Percentiles rank a stretch among this genome's conserved stretches.
These are phyloP conservation scores for Colletotrichum agaves DNA, from an alignment of 2,329 filamentous ascomycete species.

Conservation along the genomic window DNA sequence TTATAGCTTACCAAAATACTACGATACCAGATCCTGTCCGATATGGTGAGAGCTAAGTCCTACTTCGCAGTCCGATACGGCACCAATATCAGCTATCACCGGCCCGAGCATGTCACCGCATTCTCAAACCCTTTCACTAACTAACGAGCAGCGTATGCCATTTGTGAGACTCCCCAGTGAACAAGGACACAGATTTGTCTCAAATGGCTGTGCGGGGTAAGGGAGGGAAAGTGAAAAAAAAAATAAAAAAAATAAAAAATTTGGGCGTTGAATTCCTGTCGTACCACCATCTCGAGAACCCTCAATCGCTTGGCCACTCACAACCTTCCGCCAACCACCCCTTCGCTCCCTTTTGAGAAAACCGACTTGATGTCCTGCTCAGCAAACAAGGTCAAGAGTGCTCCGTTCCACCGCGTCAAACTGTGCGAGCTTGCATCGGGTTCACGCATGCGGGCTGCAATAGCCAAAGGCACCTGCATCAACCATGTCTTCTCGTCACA, in stretches of 20 bases:
- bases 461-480: constrained; percentile 34
- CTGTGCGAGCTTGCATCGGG: constrained; percentile 31
- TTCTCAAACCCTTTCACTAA: not conserved
- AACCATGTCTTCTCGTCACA: constrained; percentile 37
- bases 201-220: constrained; percentile 31
- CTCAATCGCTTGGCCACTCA: constrained; percentile 14
- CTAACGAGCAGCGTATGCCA: constrained; percentile 12
- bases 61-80: constrained; percentile 18
- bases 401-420: constrained; percentile 28
- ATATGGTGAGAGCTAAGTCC: constrained; percentile 14
- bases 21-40: constrained; percentile 14
- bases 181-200: constrained; percentile 24
- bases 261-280: constrained; percentile 21
- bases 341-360: not conserved
- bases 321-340: constrained; percentile 17
- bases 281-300: constrained; percentile 24
- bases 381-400: constrained; percentile 34
- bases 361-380: constrained; percentile 8
- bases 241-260: not conserved
- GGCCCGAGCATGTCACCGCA: not conserved
- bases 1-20: not conserved
- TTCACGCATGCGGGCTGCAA: constrained; percentile 32
- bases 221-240: too few relatives aligned
- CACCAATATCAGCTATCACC: constrained; percentile 25
- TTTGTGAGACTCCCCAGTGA: not conserved